Evolutionary conservation across 805 yeast species (phyloP), one percentile per base, ranked within the genome.

Genomic region (Saccharomyces jurei): DNA sequence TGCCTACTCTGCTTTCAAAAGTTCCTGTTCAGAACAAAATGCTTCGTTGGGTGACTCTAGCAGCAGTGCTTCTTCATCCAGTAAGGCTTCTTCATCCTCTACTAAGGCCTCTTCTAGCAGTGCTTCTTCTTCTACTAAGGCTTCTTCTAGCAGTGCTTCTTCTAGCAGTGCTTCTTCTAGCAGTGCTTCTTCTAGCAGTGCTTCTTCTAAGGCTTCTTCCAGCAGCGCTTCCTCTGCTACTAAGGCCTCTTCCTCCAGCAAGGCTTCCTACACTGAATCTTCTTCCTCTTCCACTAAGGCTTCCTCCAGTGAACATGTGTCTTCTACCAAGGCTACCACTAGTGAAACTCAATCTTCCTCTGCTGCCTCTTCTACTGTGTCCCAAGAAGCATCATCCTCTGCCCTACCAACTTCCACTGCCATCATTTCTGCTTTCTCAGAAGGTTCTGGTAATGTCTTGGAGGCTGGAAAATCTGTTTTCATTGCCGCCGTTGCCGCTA

Each of bases 1-100:
- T 52, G 97, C 96, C 57, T 74, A 74, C 63, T 57, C 77, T 31
- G 78, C 83, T 22, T 87, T 88, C 70, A 66, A 79, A 65, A 59
- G 69, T 55, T 63, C 81, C 22, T 86, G 91, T 72, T 55, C 69
- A 10, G 77, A 74, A 57, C 76, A 73, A 60, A 76, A 78, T 55
- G 77, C 74, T 51, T 56, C 66, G 25, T 68, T 73, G 32, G 63
- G 61, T 28, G 64, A 63, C 44, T 52, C 68, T 13, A 54, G 64
- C 26, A 54, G 73, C 6, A 55, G 72, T 6, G 58, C 77, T 14
- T 58, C 74, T 11, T 46, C 68, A 10, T 52, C 70, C 14, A 25
- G 26, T 25, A 25, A 25, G 26, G 60, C 77, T 32, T 57, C 76
- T 14, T 54, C 74, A 11, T 54, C 75, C 21, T 50, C 74, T 6